A percentile compares a stretch with the other conserved stretches of the same genome.
Evolutionary conservation across 1,284 basidiomycete species (phyloP).

Genomic region (Ceratobasidium sp.): DNA sequence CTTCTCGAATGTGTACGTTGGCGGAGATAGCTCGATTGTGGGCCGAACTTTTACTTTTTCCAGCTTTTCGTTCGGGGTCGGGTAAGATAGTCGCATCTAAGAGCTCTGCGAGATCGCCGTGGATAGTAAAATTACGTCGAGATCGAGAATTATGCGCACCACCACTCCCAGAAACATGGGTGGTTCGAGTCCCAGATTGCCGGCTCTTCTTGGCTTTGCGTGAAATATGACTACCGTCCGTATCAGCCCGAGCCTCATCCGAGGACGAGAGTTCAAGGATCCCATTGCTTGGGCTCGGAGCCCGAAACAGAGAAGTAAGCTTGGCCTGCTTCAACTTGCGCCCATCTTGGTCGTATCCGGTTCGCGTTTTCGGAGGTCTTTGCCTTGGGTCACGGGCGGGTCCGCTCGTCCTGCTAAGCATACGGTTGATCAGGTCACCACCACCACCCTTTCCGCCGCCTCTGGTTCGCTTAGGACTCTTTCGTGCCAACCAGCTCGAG

Average conservation of each 20-base stretch:
- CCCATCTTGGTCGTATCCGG: constrained; percentile 34
- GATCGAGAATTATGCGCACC: background rate
- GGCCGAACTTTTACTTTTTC: constrained; percentile 1
- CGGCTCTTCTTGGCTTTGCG: background rate
- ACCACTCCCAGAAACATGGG: background rate
- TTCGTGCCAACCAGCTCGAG: constrained; percentile 24
- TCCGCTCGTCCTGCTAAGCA: constrained; percentile 29
- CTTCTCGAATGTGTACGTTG: constrained; percentile 17
- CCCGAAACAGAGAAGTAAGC: constrained; percentile 40
- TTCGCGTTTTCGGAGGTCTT: constrained; percentile 9
- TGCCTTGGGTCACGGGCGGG: background rate
- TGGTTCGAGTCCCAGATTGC: background rate
- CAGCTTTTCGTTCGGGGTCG: background rate
- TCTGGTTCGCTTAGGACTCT: constrained; percentile 9
- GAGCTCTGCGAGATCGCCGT: constrained; percentile 26
- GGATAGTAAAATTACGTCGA: constrained; percentile 18
- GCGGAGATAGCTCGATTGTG: constrained; percentile 28
- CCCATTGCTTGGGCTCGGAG: constrained; percentile 9
- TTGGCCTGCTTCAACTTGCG: constrained; percentile 34
- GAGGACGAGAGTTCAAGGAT: constrained; percentile 22
- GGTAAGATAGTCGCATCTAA: constrained; percentile 34
- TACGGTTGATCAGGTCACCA: constrained; percentile 38
- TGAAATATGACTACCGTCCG: background rate
- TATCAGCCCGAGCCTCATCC: background rate
- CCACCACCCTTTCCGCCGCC: constrained; percentile 10